Evolutionary conservation across 257 asterid species (phyloP).

Genomic region (Nicotiana obtusifolia): DNA sequence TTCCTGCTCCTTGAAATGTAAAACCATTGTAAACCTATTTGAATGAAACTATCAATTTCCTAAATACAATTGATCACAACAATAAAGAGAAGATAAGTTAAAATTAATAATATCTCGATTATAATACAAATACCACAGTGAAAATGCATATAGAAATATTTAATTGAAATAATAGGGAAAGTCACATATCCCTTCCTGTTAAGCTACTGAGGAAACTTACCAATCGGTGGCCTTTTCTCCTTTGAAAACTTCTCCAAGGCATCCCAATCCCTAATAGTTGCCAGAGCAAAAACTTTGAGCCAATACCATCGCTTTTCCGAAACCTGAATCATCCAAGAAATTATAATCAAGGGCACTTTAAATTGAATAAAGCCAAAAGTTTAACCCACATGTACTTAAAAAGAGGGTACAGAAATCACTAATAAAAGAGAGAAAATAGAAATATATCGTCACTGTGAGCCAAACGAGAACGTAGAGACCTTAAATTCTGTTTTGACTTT

Average conservation of each 20-base stretch:
- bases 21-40: background rate
- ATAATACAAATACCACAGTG: background rate
- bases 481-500: slow-evolving; percentile 78
- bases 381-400: background rate
- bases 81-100: background rate
- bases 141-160: background rate
- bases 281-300: slow-evolving; percentile 94
- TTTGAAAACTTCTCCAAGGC: slow-evolving; percentile 82
- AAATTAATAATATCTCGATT: background rate
- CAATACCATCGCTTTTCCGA: slow-evolving; percentile 97
- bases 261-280: slow-evolving; percentile 90
- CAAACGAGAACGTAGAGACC: slow-evolving; percentile 37
- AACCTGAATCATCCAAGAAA: slow-evolving; percentile 49
- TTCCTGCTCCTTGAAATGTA: background rate
- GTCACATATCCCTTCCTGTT: background rate
- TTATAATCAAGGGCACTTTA: background rate
- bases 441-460: background rate
- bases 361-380: background rate
- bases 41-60: background rate
- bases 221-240: slow-evolving; percentile 91
- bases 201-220: slow-evolving; percentile 30
- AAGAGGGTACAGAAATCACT: slow-evolving; percentile 3
- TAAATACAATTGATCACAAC: background rate
- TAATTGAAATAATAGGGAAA: background rate
- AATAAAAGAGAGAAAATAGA: background rate